These are phyloP conservation scores for Penicillium sclerotigenum DNA, from an alignment of 2,329 filamentous ascomycete genomes.

Conservation along the genomic window DNA sequence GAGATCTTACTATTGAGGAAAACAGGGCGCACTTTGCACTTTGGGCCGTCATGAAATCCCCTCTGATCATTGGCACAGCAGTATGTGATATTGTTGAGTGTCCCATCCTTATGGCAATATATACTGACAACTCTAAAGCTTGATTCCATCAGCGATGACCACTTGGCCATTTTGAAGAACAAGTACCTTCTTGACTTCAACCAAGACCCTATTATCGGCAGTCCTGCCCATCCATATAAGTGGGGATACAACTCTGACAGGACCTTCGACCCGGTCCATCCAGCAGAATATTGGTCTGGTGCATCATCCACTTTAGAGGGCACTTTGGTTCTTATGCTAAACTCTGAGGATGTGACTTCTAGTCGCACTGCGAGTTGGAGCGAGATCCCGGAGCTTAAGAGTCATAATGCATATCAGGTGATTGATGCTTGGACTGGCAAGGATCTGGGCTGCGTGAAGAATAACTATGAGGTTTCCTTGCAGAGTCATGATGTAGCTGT, in stretches of 20 bases:
- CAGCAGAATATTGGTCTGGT: slow-evolving; percentile 39
- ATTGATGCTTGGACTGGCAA: slow-evolving; percentile 31
- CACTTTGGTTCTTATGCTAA: slow-evolving; percentile 34
- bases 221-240: slow-evolving; percentile 44
- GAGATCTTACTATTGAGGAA: slow-evolving; percentile 46
- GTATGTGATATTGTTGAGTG: slow-evolving; percentile 19
- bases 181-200: slow-evolving; percentile 42
- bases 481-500: slow-evolving; percentile 32
- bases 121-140: slow-evolving; percentile 27
- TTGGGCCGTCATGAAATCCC: slow-evolving; percentile 52
- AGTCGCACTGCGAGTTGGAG: slow-evolving; percentile 29
- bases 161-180: slow-evolving; percentile 47
- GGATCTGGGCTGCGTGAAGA: slow-evolving; percentile 30
- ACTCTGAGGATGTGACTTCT: slow-evolving; percentile 24
- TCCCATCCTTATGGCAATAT: background rate
- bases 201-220: slow-evolving; percentile 46
- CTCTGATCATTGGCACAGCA: slow-evolving; percentile 48
- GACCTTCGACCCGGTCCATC: slow-evolving; percentile 34
- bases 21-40: slow-evolving; percentile 51
- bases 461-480: slow-evolving; percentile 24
- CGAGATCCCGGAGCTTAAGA: slow-evolving; percentile 31
- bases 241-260: slow-evolving; percentile 36
- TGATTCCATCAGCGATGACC: slow-evolving; percentile 33
- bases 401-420: slow-evolving; percentile 19
- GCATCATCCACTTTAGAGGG: slow-evolving; percentile 28